Evolutionary conservation across 2,329 filamentous ascomycete genomes (phyloP).

Genomic region (Venturia carpophila): DNA sequence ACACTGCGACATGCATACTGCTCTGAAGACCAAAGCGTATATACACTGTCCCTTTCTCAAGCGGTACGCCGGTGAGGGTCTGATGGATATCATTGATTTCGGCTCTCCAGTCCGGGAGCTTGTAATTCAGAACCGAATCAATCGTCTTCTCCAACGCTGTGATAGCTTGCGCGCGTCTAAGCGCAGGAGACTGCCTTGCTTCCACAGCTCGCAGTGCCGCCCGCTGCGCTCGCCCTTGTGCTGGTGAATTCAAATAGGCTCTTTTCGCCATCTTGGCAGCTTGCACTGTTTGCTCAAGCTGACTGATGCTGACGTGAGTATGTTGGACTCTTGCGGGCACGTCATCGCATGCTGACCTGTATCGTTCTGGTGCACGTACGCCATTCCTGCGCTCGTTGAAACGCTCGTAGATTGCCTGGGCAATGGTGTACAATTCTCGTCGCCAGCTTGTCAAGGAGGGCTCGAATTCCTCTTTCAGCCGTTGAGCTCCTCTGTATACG

Average conservation of each 20-base stretch:
- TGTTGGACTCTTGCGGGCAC: neutral
- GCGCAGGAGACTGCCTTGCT: neutral
- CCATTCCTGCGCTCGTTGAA: neutral
- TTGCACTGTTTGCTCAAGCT: neutral
- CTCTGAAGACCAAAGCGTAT: neutral
- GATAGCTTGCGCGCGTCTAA: neutral
- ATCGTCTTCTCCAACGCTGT: constrained; percentile 3
- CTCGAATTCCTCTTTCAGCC: neutral
- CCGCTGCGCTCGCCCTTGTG: neutral
- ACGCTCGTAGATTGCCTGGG: neutral
- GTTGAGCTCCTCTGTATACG: neutral
- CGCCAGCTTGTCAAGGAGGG: neutral
- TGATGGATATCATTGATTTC: neutral
- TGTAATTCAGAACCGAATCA: neutral
- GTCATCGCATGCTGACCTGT: neutral
- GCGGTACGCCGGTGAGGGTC: neutral
- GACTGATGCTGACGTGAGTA: neutral
- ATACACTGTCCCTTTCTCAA: neutral
- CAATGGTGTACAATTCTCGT: neutral
- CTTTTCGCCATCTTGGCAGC: neutral
- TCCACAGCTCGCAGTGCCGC: neutral
- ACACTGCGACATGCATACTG: neutral
- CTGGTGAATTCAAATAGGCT: neutral
- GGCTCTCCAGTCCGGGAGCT: constrained; percentile 1
- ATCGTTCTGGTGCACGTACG: neutral